Evolutionary conservation across 2,329 filamentous ascomycete genomes (phyloP).

Genomic region (Ascomycota sp.): DNA sequence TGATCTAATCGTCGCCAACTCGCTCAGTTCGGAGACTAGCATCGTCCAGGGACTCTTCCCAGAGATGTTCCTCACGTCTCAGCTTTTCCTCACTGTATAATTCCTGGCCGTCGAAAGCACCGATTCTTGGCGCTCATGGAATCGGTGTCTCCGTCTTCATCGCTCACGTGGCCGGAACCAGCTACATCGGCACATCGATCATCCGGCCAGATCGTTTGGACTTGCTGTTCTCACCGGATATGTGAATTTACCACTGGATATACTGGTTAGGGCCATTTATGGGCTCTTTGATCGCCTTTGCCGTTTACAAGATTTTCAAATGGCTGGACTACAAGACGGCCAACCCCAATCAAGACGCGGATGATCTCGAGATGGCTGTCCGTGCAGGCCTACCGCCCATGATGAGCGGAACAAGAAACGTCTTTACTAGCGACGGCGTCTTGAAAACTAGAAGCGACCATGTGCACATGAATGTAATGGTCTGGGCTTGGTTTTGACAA

Average conservation of each 20-base stretch:
- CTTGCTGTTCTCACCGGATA: slow-evolving; percentile 24
- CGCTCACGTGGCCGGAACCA: slow-evolving; percentile 22
- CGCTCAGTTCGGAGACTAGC: slow-evolving; percentile 27
- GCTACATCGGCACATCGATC: slow-evolving; percentile 26
- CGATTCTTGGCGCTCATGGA: slow-evolving; percentile 50
- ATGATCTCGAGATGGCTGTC: slow-evolving; percentile 9
- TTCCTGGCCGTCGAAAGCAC: slow-evolving; percentile 59
- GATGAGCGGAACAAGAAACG: neutral
- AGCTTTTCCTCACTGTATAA: slow-evolving; percentile 43
- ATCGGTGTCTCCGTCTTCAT: slow-evolving; percentile 55
- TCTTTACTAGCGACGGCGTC: slow-evolving; percentile 1
- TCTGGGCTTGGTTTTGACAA: too few species aligned
- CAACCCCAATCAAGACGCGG: slow-evolving; percentile 27
- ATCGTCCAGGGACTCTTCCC: slow-evolving; percentile 41
- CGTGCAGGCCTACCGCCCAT: neutral
- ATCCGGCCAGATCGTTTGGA: slow-evolving; percentile 29
- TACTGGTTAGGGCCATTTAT: slow-evolving; percentile 33
- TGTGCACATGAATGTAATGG: neutral
- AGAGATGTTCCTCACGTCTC: slow-evolving; percentile 43
- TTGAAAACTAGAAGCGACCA: slow-evolving; percentile 1
- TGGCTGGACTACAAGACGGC: slow-evolving; percentile 28
- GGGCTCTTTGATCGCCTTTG: slow-evolving; percentile 26
- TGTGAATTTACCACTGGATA: slow-evolving; percentile 27
- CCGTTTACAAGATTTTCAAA: slow-evolving; percentile 29
- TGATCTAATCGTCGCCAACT: slow-evolving; percentile 32